Percentiles rank a stretch among this genome's conserved stretches.
Evolutionary conservation across 2,329 filamentous ascomycete genomes (phyloP).

Genomic region (Ophiocordyceps camponoti-rufipedis): DNA sequence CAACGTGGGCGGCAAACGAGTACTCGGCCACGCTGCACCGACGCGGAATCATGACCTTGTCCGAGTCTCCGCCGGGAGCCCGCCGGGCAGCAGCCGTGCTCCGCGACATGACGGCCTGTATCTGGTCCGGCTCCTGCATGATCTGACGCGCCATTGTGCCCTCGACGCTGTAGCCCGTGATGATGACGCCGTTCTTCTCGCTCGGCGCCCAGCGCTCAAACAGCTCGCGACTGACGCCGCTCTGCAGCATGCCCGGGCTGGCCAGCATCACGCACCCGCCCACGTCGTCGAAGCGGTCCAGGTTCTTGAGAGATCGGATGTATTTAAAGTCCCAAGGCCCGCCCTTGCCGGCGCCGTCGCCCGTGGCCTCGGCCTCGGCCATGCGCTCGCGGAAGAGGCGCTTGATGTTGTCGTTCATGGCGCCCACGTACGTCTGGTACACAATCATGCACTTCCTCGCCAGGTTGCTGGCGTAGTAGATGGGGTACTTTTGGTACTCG

Average conservation of each 20-base stretch:
- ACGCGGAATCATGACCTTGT: conserved; percentile 79
- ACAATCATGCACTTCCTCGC: conserved; percentile 96
- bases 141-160: conserved; percentile 96
- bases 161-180: conserved; percentile 96
- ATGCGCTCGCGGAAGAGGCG: conserved; percentile 83
- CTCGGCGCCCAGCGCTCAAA: conserved; percentile 93
- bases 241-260: conserved; percentile 95
- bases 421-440: conserved; percentile 93
- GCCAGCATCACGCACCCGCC: conserved; percentile 95
- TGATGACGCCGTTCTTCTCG: conserved; percentile 93
- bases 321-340: conserved; percentile 95
- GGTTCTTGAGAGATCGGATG: conserved; percentile 76
- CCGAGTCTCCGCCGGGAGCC: conserved; percentile 48
- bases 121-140: conserved; percentile 85
- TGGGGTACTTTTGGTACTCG: conserved; percentile 78
- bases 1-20: conserved; percentile 92
- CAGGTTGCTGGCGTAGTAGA: conserved; percentile 93
- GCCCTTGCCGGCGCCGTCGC: conserved; percentile 56
- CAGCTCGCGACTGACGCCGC: conserved; percentile 80
- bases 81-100: conserved; percentile 45
- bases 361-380: conserved; percentile 71
- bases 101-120: conserved; percentile 80
- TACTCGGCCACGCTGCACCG: conserved; percentile 88
- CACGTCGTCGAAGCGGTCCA: conserved; percentile 91
- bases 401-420: conserved; percentile 99